Evolutionary conservation across 2,329 filamentous ascomycete species (phyloP).

Genomic region (Aureobasidium sp.): DNA sequence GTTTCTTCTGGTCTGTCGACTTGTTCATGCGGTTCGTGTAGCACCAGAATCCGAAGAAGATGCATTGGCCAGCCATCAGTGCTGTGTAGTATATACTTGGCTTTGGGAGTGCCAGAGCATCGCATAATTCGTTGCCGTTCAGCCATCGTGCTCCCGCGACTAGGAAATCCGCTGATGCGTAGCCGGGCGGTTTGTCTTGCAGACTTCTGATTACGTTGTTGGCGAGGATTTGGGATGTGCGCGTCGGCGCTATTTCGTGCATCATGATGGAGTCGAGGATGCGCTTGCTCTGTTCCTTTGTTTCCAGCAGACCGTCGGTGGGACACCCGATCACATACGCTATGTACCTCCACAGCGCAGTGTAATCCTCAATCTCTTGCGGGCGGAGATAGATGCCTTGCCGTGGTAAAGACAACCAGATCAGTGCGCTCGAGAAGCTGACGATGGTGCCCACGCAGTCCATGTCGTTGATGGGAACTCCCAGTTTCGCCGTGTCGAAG

Average conservation of each 20-base stretch:
- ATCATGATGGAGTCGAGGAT: slow-evolving; percentile 60
- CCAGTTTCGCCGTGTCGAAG: slow-evolving; percentile 50
- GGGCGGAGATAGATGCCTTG: slow-evolving; percentile 59
- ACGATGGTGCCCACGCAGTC: slow-evolving; percentile 64
- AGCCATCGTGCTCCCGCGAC: slow-evolving; percentile 60
- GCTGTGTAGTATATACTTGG: slow-evolving; percentile 50
- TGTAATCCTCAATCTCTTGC: slow-evolving; percentile 59
- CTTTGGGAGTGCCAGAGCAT: slow-evolving; percentile 49
- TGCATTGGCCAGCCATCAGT: slow-evolving; percentile 55
- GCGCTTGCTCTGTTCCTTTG: slow-evolving; percentile 45
- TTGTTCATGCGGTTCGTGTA: slow-evolving; percentile 44
- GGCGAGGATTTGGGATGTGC: slow-evolving; percentile 54
- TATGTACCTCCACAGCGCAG: slow-evolving; percentile 68
- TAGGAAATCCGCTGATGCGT: slow-evolving; percentile 57
- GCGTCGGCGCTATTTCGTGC: slow-evolving; percentile 57
- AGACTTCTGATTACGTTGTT: slow-evolving; percentile 67
- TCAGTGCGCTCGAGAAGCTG: slow-evolving; percentile 58
- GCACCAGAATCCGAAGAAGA: slow-evolving; percentile 52
- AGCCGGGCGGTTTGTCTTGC: slow-evolving; percentile 56
- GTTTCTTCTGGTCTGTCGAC: slow-evolving; percentile 43
- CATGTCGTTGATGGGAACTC: slow-evolving; percentile 65
- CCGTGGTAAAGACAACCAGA: slow-evolving; percentile 61
- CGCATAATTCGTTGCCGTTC: slow-evolving; percentile 56
- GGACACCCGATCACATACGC: slow-evolving; percentile 64
- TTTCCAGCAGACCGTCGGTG: slow-evolving; percentile 47